Percentiles rank a stretch among this genome's conserved stretches.
phyloP scores from a whole-genome alignment of 805 yeast species.

The Kregervanrija delftensis region DNA sequence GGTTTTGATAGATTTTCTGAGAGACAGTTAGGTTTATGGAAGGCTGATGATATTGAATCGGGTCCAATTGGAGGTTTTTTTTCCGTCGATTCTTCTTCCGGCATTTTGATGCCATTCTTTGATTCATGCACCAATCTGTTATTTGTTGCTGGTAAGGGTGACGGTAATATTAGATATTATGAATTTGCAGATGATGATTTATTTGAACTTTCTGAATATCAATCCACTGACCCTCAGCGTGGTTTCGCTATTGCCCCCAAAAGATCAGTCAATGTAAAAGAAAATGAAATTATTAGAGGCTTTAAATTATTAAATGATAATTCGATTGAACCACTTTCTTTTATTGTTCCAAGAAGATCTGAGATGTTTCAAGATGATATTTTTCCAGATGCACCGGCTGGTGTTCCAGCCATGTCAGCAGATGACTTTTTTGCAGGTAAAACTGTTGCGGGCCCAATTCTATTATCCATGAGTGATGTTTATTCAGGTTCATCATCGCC shows the following conservation, averaged over 20 bases:
- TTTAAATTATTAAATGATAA: conserved; percentile 86
- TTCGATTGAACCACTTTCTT: conserved; percentile 83
- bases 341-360: conserved; percentile 88
- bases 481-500: conserved; percentile 72
- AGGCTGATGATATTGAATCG: conserved; percentile 57
- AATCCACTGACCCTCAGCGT: conserved; percentile 89
- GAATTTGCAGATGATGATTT: conserved; percentile 84
- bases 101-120: conserved; percentile 85
- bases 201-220: conserved; percentile 79
- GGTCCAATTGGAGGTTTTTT: conserved; percentile 91
- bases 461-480: conserved; percentile 67
- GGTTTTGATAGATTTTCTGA: conserved; percentile 92
- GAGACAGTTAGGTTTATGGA: conserved; percentile 95
- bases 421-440: conserved; percentile 78
- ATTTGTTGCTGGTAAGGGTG: conserved; percentile 95
- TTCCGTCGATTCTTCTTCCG: conserved; percentile 83
- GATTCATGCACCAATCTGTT: conserved; percentile 77
- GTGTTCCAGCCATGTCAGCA: conserved; percentile 69
- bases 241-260: conserved; percentile 92
- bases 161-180: conserved; percentile 91
- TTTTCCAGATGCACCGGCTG: conserved; percentile 85
- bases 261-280: conserved; percentile 66
- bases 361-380: conserved; percentile 91
- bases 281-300: conserved; percentile 76
- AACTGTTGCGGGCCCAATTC: conserved; percentile 72